A percentile compares a stretch with the other conserved stretches of the same genome.
Conservation (phyloP, 148 eudicot species). For the Simmondsia chinensis region DNA sequence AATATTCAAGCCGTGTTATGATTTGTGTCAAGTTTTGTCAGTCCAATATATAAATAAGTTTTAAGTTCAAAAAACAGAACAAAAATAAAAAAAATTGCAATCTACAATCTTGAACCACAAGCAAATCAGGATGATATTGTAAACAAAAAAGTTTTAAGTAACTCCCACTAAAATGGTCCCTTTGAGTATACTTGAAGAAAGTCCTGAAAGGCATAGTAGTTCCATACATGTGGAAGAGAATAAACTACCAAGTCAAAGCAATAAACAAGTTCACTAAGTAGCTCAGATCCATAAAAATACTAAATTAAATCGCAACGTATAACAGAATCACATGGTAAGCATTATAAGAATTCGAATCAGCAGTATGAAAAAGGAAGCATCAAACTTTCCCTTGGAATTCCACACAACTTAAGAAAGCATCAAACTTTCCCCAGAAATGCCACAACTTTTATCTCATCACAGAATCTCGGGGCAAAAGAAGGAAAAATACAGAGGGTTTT, state of each 20-base stretch:
- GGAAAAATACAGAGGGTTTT: too few species aligned
- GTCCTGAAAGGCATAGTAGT: background rate
- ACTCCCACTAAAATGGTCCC: conserved; percentile 7
- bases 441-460: too few species aligned
- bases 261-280: background rate
- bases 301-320: background rate
- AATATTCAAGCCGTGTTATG: too few species aligned
- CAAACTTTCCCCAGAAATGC: too few species aligned
- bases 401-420: background rate
- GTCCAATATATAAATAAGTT: too few species aligned
- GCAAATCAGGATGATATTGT: conserved; percentile 6
- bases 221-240: too few species aligned
- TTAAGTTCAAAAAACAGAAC: too few species aligned
- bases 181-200: background rate
- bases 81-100: background rate
- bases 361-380: background rate
- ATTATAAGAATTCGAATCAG: background rate
- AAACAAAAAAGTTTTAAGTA: background rate
- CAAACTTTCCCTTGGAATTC: conserved; percentile 4
- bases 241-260: conserved; percentile 6
- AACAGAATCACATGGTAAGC: conserved; percentile 3
- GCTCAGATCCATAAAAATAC: background rate
- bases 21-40: too few species aligned
- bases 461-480: too few species aligned
- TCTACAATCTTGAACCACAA: conserved; percentile 4